Base-by-base conservation (phyloP, 2,329 filamentous ascomycete species). In the Epichloe gansuensis region DNA sequence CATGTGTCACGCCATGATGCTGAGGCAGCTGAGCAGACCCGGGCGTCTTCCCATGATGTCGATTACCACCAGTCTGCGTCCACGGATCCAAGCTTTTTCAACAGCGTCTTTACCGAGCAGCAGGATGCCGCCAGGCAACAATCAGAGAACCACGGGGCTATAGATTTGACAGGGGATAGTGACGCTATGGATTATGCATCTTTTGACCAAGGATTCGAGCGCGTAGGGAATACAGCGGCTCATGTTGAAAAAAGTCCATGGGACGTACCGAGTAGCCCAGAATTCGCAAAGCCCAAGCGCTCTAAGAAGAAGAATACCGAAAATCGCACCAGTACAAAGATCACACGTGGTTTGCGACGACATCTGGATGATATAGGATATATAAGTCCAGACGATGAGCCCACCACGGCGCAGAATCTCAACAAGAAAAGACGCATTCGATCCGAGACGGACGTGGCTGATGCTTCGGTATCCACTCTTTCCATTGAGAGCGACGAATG, bases 41-140 rank as follows among this genome's bases (percentile, higher is more conserved):
- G 40, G 44, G 40, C 35, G 44, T 51, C 41, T 44, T 51, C 36
- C 47, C 35, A 21, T 56, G 53, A 34, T 56, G 27, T 63, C 59
- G 17, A 63, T 52, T 57, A 59, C 51, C 59, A 59, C 51, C 59
- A 60, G 39, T 67, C 68, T 6, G 64, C 60, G 23, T 77, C 74
- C 15, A 77, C 75, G 1, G 72, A 77, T 53, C 66, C 69, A 1
- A 67, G 65, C 0, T 72, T 75, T 56, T 77, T 77, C 55, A 68
- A 69, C 46, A 66, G 63, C 48, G 59, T 77, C 9, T 76, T 74
- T 53, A 65, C 74, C 23, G 71, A 75, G 47, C 73, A 77, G 57
- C 66, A 68, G 40, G 63, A 64, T 36, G 64, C 65, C 23, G 59
- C 61, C 15, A 54, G 52, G 27, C 57, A 60, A 44, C 55, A 59